phyloP scores from a whole-genome alignment of 495 filamentous ascomycete species.

The Cenococcum geophilum region DNA sequence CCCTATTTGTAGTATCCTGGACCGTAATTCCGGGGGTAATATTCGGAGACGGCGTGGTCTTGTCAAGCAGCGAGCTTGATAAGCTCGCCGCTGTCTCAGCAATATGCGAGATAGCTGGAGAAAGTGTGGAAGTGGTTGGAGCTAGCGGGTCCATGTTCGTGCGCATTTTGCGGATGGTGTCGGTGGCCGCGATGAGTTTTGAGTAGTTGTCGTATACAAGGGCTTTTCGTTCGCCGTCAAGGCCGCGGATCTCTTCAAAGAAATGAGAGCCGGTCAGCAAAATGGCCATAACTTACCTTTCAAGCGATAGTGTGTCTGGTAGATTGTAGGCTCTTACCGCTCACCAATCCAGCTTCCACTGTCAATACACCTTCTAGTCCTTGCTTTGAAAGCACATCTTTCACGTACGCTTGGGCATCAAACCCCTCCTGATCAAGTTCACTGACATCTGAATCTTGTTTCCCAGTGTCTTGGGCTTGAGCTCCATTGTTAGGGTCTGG shows the following conservation, averaged over 20 bases:
- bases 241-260: constrained; percentile 63
- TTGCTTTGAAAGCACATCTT: constrained; percentile 56
- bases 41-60: constrained; percentile 25
- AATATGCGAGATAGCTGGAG: constrained; percentile 72
- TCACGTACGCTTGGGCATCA: constrained; percentile 53
- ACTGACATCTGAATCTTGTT: constrained; percentile 39
- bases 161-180: constrained; percentile 85
- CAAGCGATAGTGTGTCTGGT: background rate
- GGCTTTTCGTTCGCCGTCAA: constrained; percentile 94
- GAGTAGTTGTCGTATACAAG: constrained; percentile 98
- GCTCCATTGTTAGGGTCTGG: constrained; percentile 27
- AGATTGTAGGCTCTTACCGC: constrained; percentile 32
- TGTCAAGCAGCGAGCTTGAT: constrained; percentile 44
- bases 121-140: constrained; percentile 64
- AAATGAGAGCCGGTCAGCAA: too few species aligned
- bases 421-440: constrained; percentile 56
- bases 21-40: constrained; percentile 3
- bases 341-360: constrained; percentile 57
- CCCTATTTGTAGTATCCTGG: constrained; percentile 6
- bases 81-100: constrained; percentile 68
- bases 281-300: background rate
- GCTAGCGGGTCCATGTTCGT: constrained; percentile 68
- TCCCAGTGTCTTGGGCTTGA: background rate
- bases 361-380: constrained; percentile 59
- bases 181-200: constrained; percentile 89